Percentiles rank a stretch among this genome's conserved stretches.
Evolutionary conservation across 208 protist genomes (phyloP).

Genomic region (Acanthamoeba sp.): DNA sequence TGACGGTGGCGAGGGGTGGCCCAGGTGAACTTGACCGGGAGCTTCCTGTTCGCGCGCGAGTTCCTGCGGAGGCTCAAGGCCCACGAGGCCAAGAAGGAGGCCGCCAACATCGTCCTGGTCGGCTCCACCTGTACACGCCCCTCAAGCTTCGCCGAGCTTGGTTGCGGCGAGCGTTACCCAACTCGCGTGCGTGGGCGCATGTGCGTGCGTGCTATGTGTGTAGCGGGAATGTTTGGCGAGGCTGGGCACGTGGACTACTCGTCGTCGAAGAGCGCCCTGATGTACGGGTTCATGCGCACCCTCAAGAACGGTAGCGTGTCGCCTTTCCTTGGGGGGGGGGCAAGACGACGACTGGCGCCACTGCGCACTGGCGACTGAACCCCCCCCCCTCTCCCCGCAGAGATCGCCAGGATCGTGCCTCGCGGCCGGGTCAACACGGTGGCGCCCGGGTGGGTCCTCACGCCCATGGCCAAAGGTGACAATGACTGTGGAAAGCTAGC

Average conservation of each 20-base stretch:
- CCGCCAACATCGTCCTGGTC: slow-evolving; percentile 50
- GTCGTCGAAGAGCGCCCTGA: slow-evolving; percentile 49
- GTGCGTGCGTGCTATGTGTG: too few relatives aligned
- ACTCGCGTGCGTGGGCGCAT: too few relatives aligned
- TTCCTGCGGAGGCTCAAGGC: slow-evolving; percentile 20
- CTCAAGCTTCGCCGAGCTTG: too few relatives aligned
- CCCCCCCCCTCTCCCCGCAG: not conserved
- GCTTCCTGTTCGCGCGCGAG: slow-evolving; percentile 58
- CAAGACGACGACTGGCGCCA: too few relatives aligned
- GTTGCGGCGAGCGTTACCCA: too few relatives aligned
- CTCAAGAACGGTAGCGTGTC: slow-evolving; percentile 43
- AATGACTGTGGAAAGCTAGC: too few relatives aligned
- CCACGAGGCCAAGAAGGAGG: not conserved
- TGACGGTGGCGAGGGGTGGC: too few relatives aligned
- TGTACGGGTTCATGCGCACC: slow-evolving; percentile 70
- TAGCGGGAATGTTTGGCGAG: slow-evolving; percentile 57
- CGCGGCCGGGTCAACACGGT: slow-evolving; percentile 46
- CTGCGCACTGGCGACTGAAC: not conserved
- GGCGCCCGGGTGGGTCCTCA: slow-evolving; percentile 52
- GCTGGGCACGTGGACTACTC: slow-evolving; percentile 54
- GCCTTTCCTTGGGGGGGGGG: not conserved
- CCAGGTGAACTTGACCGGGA: slow-evolving; percentile 40
- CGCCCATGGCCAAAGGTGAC: slow-evolving; percentile 59
- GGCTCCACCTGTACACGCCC: slow-evolving; percentile 62
- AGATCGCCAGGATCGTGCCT: slow-evolving; percentile 42